Evolutionary conservation across 192 early-diverging fungal species (phyloP).

Genomic region (Coemansia sp.): DNA sequence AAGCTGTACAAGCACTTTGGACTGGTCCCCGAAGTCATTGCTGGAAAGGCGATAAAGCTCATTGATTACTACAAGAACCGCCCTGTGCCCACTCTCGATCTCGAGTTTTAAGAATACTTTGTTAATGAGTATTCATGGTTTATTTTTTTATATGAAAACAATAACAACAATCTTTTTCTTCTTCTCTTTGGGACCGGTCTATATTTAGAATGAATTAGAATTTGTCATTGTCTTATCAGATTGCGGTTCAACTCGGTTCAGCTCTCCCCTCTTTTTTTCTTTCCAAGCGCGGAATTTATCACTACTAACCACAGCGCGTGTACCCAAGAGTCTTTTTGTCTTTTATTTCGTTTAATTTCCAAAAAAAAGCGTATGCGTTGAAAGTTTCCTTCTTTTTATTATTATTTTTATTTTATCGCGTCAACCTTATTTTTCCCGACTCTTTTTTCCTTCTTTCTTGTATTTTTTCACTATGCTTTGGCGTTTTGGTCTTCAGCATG

Average conservation of each 20-base stretch:
- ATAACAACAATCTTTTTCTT: not conserved
- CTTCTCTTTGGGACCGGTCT: not conserved
- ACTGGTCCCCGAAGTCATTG: constrained; percentile 74
- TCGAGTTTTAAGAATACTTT: constrained; percentile 31
- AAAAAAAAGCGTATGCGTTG: constrained; percentile 1
- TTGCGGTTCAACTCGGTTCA: not conserved
- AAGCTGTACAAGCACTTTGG: constrained; percentile 87
- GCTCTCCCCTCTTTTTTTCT: constrained; percentile 1
- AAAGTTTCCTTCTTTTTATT: not conserved
- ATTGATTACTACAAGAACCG: constrained; percentile 72
- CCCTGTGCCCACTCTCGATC: constrained; percentile 46
- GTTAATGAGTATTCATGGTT: not conserved
- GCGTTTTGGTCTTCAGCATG: constrained; percentile 91
- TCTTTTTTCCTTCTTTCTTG: constrained; percentile 2
- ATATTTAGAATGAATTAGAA: not conserved
- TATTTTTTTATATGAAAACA: not conserved
- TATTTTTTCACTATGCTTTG: constrained; percentile 72
- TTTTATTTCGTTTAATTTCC: not conserved
- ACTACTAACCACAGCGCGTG: not conserved
- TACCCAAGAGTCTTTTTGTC: not conserved
- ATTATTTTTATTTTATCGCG: not conserved
- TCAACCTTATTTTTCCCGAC: not conserved
- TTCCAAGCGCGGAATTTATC: not conserved
- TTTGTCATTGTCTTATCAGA: not conserved
- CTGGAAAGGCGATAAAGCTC: constrained; percentile 77